These are phyloP conservation scores for Barnettozyma siamensis DNA, from an alignment of 805 yeast species.

Conservation along the genomic window DNA sequence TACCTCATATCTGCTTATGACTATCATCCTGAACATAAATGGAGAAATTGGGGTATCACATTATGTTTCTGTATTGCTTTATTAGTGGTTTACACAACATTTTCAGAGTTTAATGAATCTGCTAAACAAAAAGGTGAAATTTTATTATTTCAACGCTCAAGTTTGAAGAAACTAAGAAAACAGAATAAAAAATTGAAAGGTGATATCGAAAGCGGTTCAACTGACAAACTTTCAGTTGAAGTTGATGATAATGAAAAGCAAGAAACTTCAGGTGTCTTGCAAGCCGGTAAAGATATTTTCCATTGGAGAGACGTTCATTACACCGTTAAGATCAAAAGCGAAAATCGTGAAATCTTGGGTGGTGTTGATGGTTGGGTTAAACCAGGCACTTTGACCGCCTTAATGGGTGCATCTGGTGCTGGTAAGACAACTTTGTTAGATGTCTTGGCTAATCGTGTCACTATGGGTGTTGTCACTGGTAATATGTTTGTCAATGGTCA, in stretches of 20 bases:
- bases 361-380: conserved; percentile 79
- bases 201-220: conserved; percentile 24
- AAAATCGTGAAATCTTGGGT: conserved; percentile 52
- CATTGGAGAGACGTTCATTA: conserved; percentile 76
- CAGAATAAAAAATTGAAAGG: conserved; percentile 26
- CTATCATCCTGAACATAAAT: conserved; percentile 42
- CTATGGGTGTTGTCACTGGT: conserved; percentile 66
- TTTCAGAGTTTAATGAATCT: conserved; percentile 54
- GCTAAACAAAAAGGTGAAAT: conserved; percentile 70
- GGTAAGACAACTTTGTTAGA: conserved; percentile 74
- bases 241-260: conserved; percentile 14
- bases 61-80: conserved; percentile 52
- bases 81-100: conserved; percentile 43
- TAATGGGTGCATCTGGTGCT: conserved; percentile 77
- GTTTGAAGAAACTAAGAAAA: conserved; percentile 43
- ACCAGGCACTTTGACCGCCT: conserved; percentile 77
- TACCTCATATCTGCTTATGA: conserved; percentile 41
- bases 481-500: conserved; percentile 58
- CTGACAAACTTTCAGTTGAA: conserved; percentile 22
- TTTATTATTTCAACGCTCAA: conserved; percentile 48
- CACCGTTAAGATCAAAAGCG: conserved; percentile 58
- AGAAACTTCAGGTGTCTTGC: conserved; percentile 22
- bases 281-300: conserved; percentile 48
- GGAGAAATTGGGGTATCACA: conserved; percentile 64
- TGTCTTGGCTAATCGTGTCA: conserved; percentile 64